phyloP scores from a whole-genome alignment of 1,284 basidiomycete genomes.

The Ganoderma sinense region DNA sequence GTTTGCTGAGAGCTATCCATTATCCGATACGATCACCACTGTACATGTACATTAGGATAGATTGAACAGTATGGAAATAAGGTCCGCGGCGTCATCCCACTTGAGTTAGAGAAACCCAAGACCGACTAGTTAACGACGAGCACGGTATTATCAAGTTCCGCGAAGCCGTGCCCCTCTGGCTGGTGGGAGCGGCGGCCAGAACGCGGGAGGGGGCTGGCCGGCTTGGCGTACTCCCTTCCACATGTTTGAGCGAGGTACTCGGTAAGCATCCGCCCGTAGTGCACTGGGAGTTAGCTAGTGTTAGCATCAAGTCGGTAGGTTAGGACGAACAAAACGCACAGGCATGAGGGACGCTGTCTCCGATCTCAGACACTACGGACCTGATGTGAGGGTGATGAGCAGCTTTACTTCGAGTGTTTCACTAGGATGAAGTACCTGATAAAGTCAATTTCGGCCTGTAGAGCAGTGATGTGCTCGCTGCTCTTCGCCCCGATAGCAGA shows the following conservation, averaged over 20 bases:
- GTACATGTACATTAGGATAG: not conserved
- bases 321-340: constrained; percentile 41
- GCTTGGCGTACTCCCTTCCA: constrained; percentile 36
- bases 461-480: constrained; percentile 58
- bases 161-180: not conserved
- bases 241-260: constrained; percentile 46
- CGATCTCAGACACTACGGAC: constrained; percentile 64
- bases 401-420: not conserved
- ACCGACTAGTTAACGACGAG: not conserved
- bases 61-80: not conserved
- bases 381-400: constrained; percentile 42
- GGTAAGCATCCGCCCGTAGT: constrained; percentile 70
- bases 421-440: constrained; percentile 56
- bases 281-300: constrained; percentile 41
- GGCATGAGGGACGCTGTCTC: constrained; percentile 69
- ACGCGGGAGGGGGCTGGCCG: constrained; percentile 3
- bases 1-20: not conserved
- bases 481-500: constrained; percentile 62
- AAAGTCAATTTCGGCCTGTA: constrained; percentile 69
- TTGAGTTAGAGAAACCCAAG: not conserved
- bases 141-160: not conserved
- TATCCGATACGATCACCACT: not conserved
- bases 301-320: not conserved
- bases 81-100: not conserved
- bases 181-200: not conserved